Base-by-base conservation (phyloP, 805 yeast genomes). In the Ogataea populi-albae region DNA sequence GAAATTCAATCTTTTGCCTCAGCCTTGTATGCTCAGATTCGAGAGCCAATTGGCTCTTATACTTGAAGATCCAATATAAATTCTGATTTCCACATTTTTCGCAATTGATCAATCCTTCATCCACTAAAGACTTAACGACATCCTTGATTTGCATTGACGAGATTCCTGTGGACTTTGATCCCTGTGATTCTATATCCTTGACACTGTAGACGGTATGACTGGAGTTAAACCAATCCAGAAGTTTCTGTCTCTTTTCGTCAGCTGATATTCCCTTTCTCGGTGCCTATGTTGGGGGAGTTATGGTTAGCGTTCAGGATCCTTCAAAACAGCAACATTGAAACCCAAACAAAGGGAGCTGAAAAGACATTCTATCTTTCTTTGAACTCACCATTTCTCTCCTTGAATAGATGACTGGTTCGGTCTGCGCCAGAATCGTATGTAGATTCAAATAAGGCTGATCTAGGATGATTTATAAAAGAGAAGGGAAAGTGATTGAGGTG, bases 61-160 rank as follows among this genome's bases (percentile, higher is more conserved):
- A 61, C 41, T 52, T 57, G 52, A 70, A 74, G 34, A 71, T 61
- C 77, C 79, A 76, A 40, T 73, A 76, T 3, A 74, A 56, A 35
- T 71, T 71, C 10, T 70, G 62, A 10, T 62, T 59, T 0, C 83
- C 84, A 50, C 82, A 75, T 51, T 77, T 77, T 41, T 73, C 78
- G 25, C 66, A 63, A 28, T 65, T 66, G 6, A 75, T 63, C 20
- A 73, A 45, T 17, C 64, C 69, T 34, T 76, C 82, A 43, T 74
- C 79, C 7, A 73, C 48, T 38, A 76, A 61, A 3, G 52, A 44
- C 26, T 69, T 71, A 7, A 76, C 45, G 2, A 75, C 43, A 7
- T 71, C 78, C 46, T 77, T 76, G 26, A 76, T 72, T 33, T 72
- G 69, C 74, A 75, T 74, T 0, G 75, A 50, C n/a, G 73, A 65